phyloP scores from a whole-genome alignment of 805 yeast species.

The Limtongia smithiae region DNA sequence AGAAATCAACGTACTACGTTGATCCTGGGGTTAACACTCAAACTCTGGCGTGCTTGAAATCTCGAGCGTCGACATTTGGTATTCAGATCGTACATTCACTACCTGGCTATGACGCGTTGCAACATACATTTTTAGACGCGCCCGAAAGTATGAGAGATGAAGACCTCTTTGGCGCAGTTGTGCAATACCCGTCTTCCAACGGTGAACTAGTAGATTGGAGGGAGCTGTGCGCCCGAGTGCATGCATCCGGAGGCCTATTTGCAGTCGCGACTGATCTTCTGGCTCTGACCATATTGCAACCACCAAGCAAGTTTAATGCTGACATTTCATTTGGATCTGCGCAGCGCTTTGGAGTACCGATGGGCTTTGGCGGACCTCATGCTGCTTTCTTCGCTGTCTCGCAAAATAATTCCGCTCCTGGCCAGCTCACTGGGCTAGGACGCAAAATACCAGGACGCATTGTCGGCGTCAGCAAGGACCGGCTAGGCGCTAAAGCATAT shows the following conservation, averaged over 20 bases:
- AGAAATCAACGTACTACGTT: constrained; percentile 61
- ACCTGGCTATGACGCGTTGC: constrained; percentile 30
- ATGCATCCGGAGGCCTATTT: constrained; percentile 66
- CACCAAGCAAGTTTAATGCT: constrained; percentile 84
- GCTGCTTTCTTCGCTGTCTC: constrained; percentile 94
- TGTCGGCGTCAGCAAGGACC: constrained; percentile 87
- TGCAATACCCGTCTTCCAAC: constrained; percentile 87
- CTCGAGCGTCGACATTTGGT: constrained; percentile 73
- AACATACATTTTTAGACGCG: too few relatives aligned
- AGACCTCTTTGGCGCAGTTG: constrained; percentile 71
- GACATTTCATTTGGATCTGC: constrained; percentile 90
- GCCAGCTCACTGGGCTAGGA: constrained; percentile 43
- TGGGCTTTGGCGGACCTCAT: constrained; percentile 98
- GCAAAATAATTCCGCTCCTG: constrained; percentile 39
- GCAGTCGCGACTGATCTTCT: constrained; percentile 88
- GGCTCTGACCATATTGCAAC: constrained; percentile 78
- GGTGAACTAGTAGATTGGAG: constrained; percentile 60
- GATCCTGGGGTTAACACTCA: constrained; percentile 80
- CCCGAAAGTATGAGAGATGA: too few relatives aligned
- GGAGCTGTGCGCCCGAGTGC: constrained; percentile 61
- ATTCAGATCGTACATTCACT: constrained; percentile 61
- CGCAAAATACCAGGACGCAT: constrained; percentile 96
- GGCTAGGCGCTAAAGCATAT: constrained; percentile 83
- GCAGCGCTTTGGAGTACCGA: constrained; percentile 95
- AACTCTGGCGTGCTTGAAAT: constrained; percentile 70